Conservation (phyloP, 257 asterid genomes). For the Ophiorrhiza pumila region DNA sequence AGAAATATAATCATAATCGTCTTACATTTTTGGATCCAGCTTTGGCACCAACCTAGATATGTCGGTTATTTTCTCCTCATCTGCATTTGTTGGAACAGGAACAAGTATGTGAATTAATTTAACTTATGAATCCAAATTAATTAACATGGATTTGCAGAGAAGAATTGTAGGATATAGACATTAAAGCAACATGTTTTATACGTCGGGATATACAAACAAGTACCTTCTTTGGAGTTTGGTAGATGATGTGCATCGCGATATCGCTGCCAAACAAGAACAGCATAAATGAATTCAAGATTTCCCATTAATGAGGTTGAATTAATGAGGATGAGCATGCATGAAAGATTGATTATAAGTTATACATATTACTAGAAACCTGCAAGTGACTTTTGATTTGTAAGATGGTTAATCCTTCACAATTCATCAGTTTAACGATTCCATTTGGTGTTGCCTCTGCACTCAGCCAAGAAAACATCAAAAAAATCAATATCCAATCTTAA, state of each 20-base stretch:
- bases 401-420: conserved; percentile 42
- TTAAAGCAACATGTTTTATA: neutral
- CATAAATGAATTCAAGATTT: neutral
- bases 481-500: neutral
- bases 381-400: conserved; percentile 58
- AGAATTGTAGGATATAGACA: neutral
- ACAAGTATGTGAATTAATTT: neutral
- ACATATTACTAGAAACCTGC: conserved; percentile 31
- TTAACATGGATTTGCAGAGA: neutral
- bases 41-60: neutral
- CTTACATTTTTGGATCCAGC: conserved; percentile 33
- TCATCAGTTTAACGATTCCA: conserved; percentile 48
- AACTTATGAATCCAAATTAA: neutral
- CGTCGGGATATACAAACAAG: neutral
- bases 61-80: conserved; percentile 3
- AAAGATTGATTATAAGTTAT: neutral
- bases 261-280: conserved; percentile 22
- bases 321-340: neutral
- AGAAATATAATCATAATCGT: neutral
- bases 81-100: no score
- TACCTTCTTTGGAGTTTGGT: conserved; percentile 31
- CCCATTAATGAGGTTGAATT: neutral
- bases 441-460: conserved; percentile 55
- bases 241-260: conserved; percentile 28
- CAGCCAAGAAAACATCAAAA: conserved; percentile 13